Percentiles rank a stretch among this genome's conserved stretches.
Conservation (phyloP, 108 stramenopile species). For the Cyclotella cryptica region DNA sequence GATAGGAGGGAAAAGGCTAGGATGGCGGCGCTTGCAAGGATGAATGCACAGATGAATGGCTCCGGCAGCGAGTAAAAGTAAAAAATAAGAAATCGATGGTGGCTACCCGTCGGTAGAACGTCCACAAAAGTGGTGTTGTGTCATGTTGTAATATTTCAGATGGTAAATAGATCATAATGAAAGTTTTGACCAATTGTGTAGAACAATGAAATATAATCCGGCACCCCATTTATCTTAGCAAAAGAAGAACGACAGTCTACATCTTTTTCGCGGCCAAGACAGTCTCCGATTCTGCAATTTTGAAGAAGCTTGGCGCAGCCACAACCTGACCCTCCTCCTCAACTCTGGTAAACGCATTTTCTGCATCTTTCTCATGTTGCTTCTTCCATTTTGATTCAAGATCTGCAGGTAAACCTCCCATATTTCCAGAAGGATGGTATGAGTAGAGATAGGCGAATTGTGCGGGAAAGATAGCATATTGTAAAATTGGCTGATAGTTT, state of each 20-base stretch:
- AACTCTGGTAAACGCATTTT: slow-evolving; percentile 76
- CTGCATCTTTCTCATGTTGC: slow-evolving; percentile 67
- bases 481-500: slow-evolving; percentile 64
- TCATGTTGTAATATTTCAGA: no score
- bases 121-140: no score
- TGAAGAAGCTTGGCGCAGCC: slow-evolving; percentile 82
- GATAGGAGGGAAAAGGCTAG: slow-evolving; percentile 85
- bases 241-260: slow-evolving; percentile 1
- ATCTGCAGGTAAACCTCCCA: slow-evolving; percentile 71
- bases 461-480: slow-evolving; percentile 88
- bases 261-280: slow-evolving; percentile 36
- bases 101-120: no score
- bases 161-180: no score
- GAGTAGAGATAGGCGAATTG: slow-evolving; percentile 93
- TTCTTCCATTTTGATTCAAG: slow-evolving; percentile 77
- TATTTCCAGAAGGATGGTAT: slow-evolving; percentile 85
- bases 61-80: slow-evolving; percentile 38
- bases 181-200: no score
- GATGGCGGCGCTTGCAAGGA: slow-evolving; percentile 79
- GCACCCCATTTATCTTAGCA: no score
- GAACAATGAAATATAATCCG: no score
- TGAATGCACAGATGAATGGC: slow-evolving; percentile 51
- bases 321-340: slow-evolving; percentile 58
- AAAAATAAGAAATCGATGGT: no score
- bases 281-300: slow-evolving; percentile 68